Conservation (phyloP, 495 filamentous ascomycete species). For the Xylaria castorea region DNA sequence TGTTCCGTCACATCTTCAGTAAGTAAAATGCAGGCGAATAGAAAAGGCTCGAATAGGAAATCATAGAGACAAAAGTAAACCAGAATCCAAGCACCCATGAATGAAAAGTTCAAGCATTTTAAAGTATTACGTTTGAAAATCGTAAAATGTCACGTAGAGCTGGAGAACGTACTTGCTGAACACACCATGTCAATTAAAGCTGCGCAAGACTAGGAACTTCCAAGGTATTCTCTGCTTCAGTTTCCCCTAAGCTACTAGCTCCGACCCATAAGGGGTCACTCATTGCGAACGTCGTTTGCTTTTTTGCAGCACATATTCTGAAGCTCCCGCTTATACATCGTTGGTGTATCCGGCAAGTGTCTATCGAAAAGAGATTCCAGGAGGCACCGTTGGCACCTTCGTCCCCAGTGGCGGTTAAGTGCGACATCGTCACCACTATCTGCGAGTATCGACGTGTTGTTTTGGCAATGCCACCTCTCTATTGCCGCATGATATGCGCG, state of each 20-base stretch:
- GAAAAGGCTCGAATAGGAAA: background rate
- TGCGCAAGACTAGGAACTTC: slow-evolving; percentile 5
- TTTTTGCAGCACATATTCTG: slow-evolving; percentile 7
- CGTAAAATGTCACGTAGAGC: background rate
- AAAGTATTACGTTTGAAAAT: background rate
- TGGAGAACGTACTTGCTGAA: background rate
- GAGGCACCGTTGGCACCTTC: background rate
- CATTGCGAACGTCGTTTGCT: background rate
- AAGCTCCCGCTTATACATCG: background rate
- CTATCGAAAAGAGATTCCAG: slow-evolving; percentile 2
- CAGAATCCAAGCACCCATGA: background rate
- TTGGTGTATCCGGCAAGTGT: slow-evolving; percentile 1
- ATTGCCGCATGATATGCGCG: background rate
- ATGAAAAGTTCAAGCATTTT: background rate
- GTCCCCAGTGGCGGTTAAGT: slow-evolving; percentile 11
- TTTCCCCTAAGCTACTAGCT: background rate
- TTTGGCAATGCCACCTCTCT: background rate
- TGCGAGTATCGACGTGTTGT: background rate
- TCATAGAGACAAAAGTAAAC: background rate
- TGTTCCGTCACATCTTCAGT: background rate
- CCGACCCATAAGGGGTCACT: background rate
- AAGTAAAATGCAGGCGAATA: background rate
- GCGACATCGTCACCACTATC: background rate
- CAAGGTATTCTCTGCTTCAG: background rate
- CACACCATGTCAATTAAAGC: slow-evolving; percentile 6